Evolutionary conservation across 208 protist species (phyloP).

Genomic region (Leishmania tarentolae): DNA sequence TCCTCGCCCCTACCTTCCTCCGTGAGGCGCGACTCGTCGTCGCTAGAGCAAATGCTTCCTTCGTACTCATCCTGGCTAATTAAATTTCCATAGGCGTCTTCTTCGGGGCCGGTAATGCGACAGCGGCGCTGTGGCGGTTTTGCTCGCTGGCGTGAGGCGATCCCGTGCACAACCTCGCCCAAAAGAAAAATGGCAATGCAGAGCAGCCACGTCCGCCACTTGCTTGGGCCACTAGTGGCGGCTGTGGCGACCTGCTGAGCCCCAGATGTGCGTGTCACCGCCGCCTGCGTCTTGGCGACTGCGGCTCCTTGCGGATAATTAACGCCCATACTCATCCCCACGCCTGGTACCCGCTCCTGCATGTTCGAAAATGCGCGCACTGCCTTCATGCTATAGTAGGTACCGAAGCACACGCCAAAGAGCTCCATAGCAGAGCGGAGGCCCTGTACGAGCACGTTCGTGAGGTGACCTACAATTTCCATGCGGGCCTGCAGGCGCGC

Average conservation of each 20-base stretch:
- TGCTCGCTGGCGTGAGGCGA: slow-evolving; percentile 31
- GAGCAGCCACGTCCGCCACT: slow-evolving; percentile 62
- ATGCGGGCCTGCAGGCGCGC: slow-evolving; percentile 74
- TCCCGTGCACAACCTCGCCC: slow-evolving; percentile 61
- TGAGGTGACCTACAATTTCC: slow-evolving; percentile 73
- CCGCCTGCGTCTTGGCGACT: slow-evolving; percentile 14
- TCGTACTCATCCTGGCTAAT: slow-evolving; percentile 53
- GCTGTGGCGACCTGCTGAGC: slow-evolving; percentile 14
- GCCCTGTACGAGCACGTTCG: slow-evolving; percentile 79
- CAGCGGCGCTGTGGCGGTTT: slow-evolving; percentile 21
- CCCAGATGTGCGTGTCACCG: neutral
- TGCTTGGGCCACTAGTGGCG: slow-evolving; percentile 10
- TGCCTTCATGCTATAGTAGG: slow-evolving; percentile 88
- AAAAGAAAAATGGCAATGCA: slow-evolving; percentile 61
- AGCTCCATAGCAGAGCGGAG: slow-evolving; percentile 80
- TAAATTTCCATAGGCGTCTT: slow-evolving; percentile 42
- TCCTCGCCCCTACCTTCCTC: slow-evolving; percentile 19
- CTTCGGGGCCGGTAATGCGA: slow-evolving; percentile 17
- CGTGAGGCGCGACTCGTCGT: slow-evolving; percentile 65
- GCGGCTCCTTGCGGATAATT: neutral
- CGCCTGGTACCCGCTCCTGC: slow-evolving; percentile 36
- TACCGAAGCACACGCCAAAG: slow-evolving; percentile 83
- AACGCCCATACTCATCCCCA: slow-evolving; percentile 16
- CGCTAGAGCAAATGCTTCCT: slow-evolving; percentile 35
- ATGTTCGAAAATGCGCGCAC: slow-evolving; percentile 62